Evolutionary conservation across 305 asterid species (phyloP), one percentile per base, ranked within the genome.

Genomic region (Fraxinus nigra): DNA sequence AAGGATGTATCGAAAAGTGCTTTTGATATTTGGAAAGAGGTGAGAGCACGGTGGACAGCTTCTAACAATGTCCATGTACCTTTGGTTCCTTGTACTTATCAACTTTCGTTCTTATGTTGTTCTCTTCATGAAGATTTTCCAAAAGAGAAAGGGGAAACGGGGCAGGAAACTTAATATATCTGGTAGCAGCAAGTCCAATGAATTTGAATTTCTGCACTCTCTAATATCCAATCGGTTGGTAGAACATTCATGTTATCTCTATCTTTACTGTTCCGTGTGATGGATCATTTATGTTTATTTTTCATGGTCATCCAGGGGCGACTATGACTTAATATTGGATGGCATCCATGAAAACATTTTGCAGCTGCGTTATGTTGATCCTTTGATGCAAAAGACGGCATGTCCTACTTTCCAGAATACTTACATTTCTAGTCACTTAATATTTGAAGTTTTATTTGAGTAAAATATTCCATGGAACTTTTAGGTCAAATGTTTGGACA

Each of bases 11-110:
- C 97, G 79, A 94, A 82, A 91, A 93, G 96, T 88, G 95, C 97
- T 81, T 92, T 94, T 83, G 98, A 93, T 82, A 80, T 97, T 84
- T 97, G 99, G 99, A 97, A 94, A 92, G 98, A 93, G 95, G 99
- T 94, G 82, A 91, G 81, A 90, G 83, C 81, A 77, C 56, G 14
- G 74, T 69, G 38, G 69, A 46, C 26, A 28, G 18, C 72, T 74
- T 83, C 24, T 81, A 85, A 43, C 82, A 65, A 33, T 81, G 78
- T 87, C 81, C 54, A 75, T 70, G 43, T 79, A 13, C 72, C 43
- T 82, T 88, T 59, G 61, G 81, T 40, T 65, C 70, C 46, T 54
- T 74, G 20, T 82, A 43, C 81, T 83, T 78, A 40, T 51, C 78
- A 43, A 22, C 78, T 78, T 33, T 79, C 74, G 40, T 80, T 43